Evolutionary conservation across 352 stramenopile genomes (phyloP), one percentile per base, ranked within the genome.

Genomic region (Phytopythium aichiense): DNA sequence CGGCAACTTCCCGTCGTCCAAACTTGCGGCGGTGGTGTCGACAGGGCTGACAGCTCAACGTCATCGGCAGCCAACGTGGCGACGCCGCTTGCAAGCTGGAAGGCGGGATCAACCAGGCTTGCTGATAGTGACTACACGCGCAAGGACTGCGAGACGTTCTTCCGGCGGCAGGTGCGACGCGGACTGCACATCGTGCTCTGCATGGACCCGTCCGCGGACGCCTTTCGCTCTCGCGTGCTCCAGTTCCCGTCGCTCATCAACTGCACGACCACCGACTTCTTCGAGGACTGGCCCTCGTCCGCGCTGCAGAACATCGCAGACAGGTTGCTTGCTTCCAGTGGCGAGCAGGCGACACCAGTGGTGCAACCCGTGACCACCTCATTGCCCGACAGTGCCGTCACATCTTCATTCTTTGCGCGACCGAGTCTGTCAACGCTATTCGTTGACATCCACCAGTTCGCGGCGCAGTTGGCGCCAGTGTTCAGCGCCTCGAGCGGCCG

Each of bases 171-270:
- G 46, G 79, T 92, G 8, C 79, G 91, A 49, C 79, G 77, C 7
- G 83, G 92, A 25, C 78, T 98, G 55, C 92, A 98, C 64, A 74
- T 98, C 30, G 86, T 97, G n/a, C 64, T 98, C 7, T 97, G 89
- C 45, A 87, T 98, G 64, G 94, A 81, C 15, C 94, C 91, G 2
- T 80, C 89, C 20, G 74, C 79, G 18, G 79, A 92, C 46, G 56
- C 64, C 7, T 98, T 98, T 65, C 87, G 91, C 0, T 77, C 72
- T 2, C 79, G 88, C 2, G 80, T 98, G 22, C 80, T 92, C 4
- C 93, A 96, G 65, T 98, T 98, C 30, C 94, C 94, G 18, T 92
- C 91, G 7, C 65, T 98, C 6, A 87, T 98, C 33, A 98, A 98
- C 66, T 98, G 93, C 65, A 97, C 86, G 23, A 98, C 92, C 0